Evolutionary conservation across 108 stramenopile species (phyloP), one percentile per base, ranked within the genome.

Genomic region (Pseudonitzschia delicatissima): DNA sequence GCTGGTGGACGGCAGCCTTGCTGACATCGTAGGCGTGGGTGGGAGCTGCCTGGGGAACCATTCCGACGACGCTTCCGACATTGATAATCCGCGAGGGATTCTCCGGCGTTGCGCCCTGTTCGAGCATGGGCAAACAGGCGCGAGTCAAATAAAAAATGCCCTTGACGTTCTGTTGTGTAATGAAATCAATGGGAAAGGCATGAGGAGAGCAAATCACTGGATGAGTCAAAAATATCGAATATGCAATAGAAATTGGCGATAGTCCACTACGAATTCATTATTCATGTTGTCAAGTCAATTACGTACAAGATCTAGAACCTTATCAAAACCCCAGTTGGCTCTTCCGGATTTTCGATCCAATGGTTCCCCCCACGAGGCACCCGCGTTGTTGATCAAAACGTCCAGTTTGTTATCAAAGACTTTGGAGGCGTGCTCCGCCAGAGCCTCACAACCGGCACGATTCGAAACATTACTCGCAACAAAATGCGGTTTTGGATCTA

Each of bases 261-360:
- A 35, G 55, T 13, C 32, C 20, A 21, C 20, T 39, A 11, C 37
- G 8, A 11, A 6, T 39, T 39, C 37, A 11, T 11, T 39, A 8
- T 11, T 6, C 37, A 8, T 39, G 37, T 33, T 20, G 1, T 59
- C 5, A 1, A 35, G 28, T 59, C 20, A 29, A 27, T 4, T 15
- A 51, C 72, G 45, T 52, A 73, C 72, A 70, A 97, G 62, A 73
- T 95, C 93, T 32, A 96, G 42, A 8, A 95, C 92, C 58, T 92
- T 94, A 61, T 96, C 94, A 77, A 90, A 96, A 36, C 96, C 96
- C 96, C 96, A 97, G 66, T 92, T 94, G 66, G 86, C 79, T 35
- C 73, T 86, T 20, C 92, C 91, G 32, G 82, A 84, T 55, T 90
- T 85, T 28, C 93, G 77, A 31, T 89, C 85, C 49, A 80, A 28